A percentile compares a stretch with the other conserved stretches of the same genome.
Evolutionary conservation across 176 grass and related monocot species (phyloP).

Genomic region (Rhynchospora pubera): DNA sequence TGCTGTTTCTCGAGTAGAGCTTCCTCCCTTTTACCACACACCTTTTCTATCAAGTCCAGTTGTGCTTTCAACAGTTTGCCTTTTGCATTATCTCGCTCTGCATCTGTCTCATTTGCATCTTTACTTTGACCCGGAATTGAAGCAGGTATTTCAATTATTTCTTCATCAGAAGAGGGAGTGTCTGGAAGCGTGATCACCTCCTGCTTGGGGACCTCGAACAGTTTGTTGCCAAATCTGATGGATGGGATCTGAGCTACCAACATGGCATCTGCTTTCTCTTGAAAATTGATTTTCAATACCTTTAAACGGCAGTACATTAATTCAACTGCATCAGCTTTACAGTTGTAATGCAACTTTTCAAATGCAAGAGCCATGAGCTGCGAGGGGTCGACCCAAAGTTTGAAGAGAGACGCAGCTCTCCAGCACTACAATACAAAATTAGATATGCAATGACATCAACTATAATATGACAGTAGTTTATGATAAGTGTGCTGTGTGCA

Average conservation of each 20-base stretch:
- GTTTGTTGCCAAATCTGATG: conserved; percentile 11
- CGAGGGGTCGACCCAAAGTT: conserved; percentile 54
- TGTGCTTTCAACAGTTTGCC: conserved; percentile 21
- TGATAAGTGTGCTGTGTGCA: neutral
- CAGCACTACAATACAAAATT: conserved; percentile 53
- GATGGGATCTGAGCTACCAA: neutral
- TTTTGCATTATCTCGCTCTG: neutral
- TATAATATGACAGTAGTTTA: conserved; percentile 3
- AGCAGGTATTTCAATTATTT: neutral
- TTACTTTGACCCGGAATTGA: neutral
- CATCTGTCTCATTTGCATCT: neutral
- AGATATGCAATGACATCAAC: conserved; percentile 24
- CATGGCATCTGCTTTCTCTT: conserved; percentile 28
- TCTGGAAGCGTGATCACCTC: conserved; percentile 24
- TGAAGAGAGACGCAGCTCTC: conserved; percentile 87
- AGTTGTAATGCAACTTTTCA: conserved; percentile 55
- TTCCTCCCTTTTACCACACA: conserved; percentile 43
- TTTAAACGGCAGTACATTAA: conserved; percentile 65
- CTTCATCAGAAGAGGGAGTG: conserved; percentile 16
- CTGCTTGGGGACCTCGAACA: conserved; percentile 11
- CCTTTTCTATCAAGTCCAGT: conserved; percentile 55
- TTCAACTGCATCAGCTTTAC: conserved; percentile 36
- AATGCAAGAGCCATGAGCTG: conserved; percentile 61
- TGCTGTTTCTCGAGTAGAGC: conserved; percentile 53
- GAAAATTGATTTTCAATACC: conserved; percentile 65